Conservation (phyloP, 306 rosid genomes). For the Alnus glutinosa region DNA sequence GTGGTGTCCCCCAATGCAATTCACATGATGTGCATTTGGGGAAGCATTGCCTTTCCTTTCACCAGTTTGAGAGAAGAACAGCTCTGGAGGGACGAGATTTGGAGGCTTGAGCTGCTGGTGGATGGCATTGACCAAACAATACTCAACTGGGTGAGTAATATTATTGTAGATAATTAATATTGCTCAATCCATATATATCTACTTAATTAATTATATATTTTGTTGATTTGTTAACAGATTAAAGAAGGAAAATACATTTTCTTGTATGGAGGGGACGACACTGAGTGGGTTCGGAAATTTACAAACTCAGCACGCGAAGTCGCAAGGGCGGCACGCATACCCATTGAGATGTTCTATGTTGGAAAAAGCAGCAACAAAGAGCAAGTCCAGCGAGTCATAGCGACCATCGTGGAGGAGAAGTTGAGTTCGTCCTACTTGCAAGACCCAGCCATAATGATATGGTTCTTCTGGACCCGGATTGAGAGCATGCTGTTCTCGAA, state of each 20-base stretch:
- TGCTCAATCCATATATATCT: neutral
- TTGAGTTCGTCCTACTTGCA: conserved; percentile 43
- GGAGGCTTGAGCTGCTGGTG: conserved; percentile 56
- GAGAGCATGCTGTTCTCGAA: conserved; percentile 71
- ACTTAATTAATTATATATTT: too few species aligned
- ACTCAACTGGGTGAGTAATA: conserved; percentile 52
- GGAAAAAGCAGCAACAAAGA: conserved; percentile 55
- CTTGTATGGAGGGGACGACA: conserved; percentile 57
- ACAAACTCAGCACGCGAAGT: conserved; percentile 47
- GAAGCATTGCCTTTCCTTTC: conserved; percentile 64
- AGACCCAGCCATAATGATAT: conserved; percentile 51
- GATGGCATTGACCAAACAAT: conserved; percentile 54
- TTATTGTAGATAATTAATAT: too few species aligned
- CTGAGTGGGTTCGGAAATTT: conserved; percentile 49
- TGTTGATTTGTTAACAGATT: conserved; percentile 31
- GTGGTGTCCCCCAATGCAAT: conserved; percentile 65
- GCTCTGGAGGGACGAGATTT: conserved; percentile 63
- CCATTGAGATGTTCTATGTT: conserved; percentile 53
- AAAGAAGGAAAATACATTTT: conserved; percentile 51
- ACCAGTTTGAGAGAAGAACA: conserved; percentile 54
- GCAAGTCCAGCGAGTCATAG: conserved; percentile 36
- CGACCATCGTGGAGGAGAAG: conserved; percentile 35
- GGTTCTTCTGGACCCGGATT: conserved; percentile 70
- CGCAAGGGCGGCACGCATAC: conserved; percentile 31
- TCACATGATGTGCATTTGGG: conserved; percentile 84